phyloP scores from a whole-genome alignment of 345 rosid genomes.

The Ricinus communis region DNA sequence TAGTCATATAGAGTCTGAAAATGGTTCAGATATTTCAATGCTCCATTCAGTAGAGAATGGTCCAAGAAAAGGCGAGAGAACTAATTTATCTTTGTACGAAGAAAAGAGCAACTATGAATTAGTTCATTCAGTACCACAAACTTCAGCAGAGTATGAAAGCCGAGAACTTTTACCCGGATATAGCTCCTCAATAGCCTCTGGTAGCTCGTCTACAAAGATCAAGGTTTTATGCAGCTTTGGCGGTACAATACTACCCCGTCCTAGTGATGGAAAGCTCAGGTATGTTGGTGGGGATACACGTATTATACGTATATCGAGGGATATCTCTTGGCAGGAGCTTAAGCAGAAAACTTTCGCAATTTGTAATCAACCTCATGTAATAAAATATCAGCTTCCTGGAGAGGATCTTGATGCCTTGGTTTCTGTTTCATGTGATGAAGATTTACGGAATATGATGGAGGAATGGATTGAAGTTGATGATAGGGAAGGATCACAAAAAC shows the following conservation, averaged over 20 bases:
- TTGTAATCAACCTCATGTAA: constrained; percentile 57
- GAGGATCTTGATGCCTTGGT: constrained; percentile 94
- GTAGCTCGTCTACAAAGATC: constrained; percentile 45
- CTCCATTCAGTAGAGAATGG: constrained; percentile 41
- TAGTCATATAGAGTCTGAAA: constrained; percentile 58
- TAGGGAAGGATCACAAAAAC: constrained; percentile 56
- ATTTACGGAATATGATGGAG: constrained; percentile 87
- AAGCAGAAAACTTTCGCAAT: constrained; percentile 58
- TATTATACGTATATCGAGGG: constrained; percentile 58
- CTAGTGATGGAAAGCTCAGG: constrained; percentile 85
- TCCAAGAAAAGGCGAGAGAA: constrained; percentile 49
- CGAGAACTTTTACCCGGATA: constrained; percentile 33
- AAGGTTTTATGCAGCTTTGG: constrained; percentile 90
- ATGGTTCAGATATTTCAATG: constrained; percentile 62
- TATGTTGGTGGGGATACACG: constrained; percentile 91
- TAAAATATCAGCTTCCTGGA: constrained; percentile 94
- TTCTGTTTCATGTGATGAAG: constrained; percentile 86
- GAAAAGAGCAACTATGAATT: constrained; percentile 47
- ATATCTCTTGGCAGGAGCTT: constrained; percentile 64
- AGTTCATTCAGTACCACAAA: constrained; percentile 46
- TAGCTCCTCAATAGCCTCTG: constrained; percentile 45
- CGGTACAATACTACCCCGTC: constrained; percentile 82
- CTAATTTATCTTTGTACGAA: constrained; percentile 40
- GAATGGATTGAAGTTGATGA: constrained; percentile 64
- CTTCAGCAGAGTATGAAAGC: constrained; percentile 39